These are phyloP conservation scores for Lathyrus aphaca DNA, from an alignment of 306 rosid species.

Conservation along the genomic window DNA sequence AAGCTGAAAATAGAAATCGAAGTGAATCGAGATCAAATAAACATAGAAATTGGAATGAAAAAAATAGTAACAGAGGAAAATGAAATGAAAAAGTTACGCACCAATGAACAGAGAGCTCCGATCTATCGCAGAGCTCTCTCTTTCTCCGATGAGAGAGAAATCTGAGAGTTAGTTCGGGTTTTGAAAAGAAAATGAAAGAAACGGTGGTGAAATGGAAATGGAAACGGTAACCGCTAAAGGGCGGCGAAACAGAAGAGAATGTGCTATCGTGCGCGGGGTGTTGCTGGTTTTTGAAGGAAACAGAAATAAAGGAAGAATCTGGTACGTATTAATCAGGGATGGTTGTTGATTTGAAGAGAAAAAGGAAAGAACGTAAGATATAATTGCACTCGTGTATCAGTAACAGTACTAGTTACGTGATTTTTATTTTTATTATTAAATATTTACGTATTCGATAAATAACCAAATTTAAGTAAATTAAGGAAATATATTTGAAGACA, in stretches of 20 bases:
- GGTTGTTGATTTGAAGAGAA: background rate
- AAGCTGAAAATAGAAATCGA: background rate
- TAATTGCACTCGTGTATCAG: background rate
- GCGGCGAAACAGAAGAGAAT: background rate
- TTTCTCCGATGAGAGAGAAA: background rate
- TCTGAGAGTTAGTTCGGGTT: background rate
- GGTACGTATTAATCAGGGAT: slow-evolving; percentile 1
- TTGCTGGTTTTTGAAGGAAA: background rate
- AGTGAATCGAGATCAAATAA: slow-evolving; percentile 7
- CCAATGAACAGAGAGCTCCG: slow-evolving; percentile 13
- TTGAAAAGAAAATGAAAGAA: background rate
- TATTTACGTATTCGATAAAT: too few species aligned
- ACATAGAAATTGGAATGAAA: background rate
- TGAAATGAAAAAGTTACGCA: background rate
- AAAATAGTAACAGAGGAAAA: background rate
- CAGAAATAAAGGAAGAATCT: background rate
- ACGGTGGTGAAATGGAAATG: background rate
- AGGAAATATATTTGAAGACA: too few species aligned
- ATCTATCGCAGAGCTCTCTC: background rate
- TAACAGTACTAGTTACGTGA: background rate
- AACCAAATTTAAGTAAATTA: too few species aligned
- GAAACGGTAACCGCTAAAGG: background rate
- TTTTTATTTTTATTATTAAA: background rate
- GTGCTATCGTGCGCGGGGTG: background rate
- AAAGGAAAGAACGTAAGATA: background rate